These are phyloP conservation scores for Amborella trichopoda DNA, from an alignment of 164 flowering plant species.

Conservation along the genomic window DNA sequence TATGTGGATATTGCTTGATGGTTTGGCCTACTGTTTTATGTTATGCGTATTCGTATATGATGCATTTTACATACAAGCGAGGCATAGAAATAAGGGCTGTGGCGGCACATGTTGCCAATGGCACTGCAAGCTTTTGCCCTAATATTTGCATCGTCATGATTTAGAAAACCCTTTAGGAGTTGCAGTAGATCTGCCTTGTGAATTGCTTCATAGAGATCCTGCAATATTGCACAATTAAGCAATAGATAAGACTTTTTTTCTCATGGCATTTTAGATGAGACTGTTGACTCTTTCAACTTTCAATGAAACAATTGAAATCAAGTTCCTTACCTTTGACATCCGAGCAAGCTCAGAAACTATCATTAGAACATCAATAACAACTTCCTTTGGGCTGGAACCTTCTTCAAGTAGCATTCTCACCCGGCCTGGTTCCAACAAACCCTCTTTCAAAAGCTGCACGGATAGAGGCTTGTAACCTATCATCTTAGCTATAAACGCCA, in stretches of 20 bases:
- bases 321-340: conserved; percentile 77
- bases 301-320: not conserved
- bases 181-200: conserved; percentile 52
- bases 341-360: conserved; percentile 91
- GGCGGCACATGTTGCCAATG: conserved; percentile 98
- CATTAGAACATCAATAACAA: conserved; percentile 66
- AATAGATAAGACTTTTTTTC: not conserved
- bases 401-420: conserved; percentile 45
- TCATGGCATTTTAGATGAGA: not conserved
- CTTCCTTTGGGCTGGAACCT: conserved; percentile 71
- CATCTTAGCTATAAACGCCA: conserved; percentile 95
- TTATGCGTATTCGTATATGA: no score
- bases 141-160: conserved; percentile 70
- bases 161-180: conserved; percentile 46
- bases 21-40: no score
- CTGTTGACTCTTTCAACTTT: not conserved
- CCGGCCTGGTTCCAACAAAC: conserved; percentile 61
- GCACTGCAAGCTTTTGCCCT: conserved; percentile 96
- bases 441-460: conserved; percentile 65
- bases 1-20: no score
- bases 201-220: conserved; percentile 77
- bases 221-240: conserved; percentile 13
- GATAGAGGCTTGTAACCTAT: conserved; percentile 49
- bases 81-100: conserved; percentile 65
- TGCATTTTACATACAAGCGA: conserved; percentile 37